Conservation (phyloP, 192 early-diverging fungal species). For the Coemansia asiatica region DNA sequence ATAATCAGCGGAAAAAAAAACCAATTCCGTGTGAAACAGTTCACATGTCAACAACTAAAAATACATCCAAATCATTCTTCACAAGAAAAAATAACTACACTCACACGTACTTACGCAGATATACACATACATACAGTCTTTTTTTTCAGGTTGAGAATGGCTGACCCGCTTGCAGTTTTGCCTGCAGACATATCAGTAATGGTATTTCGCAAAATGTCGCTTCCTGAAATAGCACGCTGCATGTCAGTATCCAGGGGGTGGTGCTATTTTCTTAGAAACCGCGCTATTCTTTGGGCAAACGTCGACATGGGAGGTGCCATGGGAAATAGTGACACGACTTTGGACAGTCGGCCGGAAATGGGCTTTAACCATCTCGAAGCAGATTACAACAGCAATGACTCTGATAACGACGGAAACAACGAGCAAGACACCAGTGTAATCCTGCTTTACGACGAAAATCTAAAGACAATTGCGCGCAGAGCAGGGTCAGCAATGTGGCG, state of each 20-base stretch:
- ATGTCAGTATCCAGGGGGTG: constrained; percentile 41
- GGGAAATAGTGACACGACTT: neutral
- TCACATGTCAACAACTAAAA: neutral
- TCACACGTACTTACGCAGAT: neutral
- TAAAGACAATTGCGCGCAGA: constrained; percentile 22
- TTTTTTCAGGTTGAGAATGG: constrained; percentile 9
- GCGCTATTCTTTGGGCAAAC: constrained; percentile 31
- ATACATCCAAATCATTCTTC: neutral
- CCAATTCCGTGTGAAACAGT: neutral
- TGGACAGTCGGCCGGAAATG: neutral
- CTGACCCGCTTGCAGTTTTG: constrained; percentile 22
- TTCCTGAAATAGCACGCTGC: constrained; percentile 30
- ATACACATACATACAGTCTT: constrained; percentile 1
- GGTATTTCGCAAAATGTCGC: constrained; percentile 33
- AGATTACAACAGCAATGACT: neutral
- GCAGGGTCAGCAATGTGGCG: constrained; percentile 36
- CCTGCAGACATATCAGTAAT: constrained; percentile 27
- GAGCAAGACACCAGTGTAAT: neutral
- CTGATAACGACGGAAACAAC: neutral
- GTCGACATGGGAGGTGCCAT: constrained; percentile 21
- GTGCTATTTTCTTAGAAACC: constrained; percentile 24
- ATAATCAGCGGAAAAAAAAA: neutral
- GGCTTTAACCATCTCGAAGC: neutral
- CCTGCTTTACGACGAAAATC: constrained; percentile 18
- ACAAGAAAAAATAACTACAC: no score